Evolutionary conservation across 2,329 filamentous ascomycete genomes (phyloP), one percentile per base, ranked within the genome.

Genomic region (Stagonosporopsis chrysanthemi): DNA sequence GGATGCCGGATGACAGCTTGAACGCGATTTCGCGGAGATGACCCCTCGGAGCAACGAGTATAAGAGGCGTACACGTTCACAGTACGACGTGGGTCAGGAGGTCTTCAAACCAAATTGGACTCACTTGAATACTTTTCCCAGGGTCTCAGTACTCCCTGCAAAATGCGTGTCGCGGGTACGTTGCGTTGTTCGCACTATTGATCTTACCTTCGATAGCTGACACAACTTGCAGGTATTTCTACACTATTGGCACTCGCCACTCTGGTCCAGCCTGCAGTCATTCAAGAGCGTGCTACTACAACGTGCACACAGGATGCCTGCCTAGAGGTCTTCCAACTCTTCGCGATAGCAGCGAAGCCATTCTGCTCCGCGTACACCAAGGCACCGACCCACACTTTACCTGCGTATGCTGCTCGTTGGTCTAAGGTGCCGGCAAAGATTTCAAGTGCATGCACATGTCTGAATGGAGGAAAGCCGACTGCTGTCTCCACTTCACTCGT

Each of bases 331-430:
- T 60, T 60, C 22, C 44, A 60, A 45, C 50, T 58, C 11, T 55
- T 56, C 33, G 43, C 45, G 11, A 24, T 55, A 14, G 58, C 29
- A n/a, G 58, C 58, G 28, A 61, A 61, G 43, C 58, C 58, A 1
- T 61, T 61, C 38, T 61, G 58, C 38, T 61, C 58, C 5, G 40
- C 49, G 12, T 61, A 61, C 38, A 57, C 53, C 7, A 43, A 49
- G 29, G 46, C 38, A 31, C 53, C 58, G 3, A 54, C 49, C 11
- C 54, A 57, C 23, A 61, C 58, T 6, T n/a, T 62, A 11, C 59
- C 59, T 2, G 47, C 59, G 17, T 62, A 53, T 35, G 59, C 59
- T 44, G 58, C 58, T 26, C 58, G 43, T 31, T 61, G 53, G 53
- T 48, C 49, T 6, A 55, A 55, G 17, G 54, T 55, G 6, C 58